Base-by-base conservation (phyloP, 768 basidiomycete genomes). In the Lanmaoa rubissima region DNA sequence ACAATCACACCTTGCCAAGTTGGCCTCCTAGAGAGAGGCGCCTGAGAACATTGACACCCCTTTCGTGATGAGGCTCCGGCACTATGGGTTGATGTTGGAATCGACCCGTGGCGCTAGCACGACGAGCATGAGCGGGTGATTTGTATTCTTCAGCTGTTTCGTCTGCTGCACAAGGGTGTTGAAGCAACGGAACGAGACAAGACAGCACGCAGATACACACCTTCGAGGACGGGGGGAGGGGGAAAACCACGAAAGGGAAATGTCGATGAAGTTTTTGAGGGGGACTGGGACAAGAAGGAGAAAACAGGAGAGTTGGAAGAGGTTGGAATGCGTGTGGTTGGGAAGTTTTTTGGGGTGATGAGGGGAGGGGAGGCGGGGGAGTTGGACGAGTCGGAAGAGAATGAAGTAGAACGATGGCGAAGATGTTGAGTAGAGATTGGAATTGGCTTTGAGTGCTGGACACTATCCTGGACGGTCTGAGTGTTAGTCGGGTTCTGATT, bases 271-370 rank as follows among this genome's bases (percentile, higher is more conserved):
- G 76, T 63, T 63, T 83, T 85, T 14, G 84, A 45, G 11, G 87
- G 84, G 3, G 85, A 82, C 61, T 86, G 83, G 48, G 69, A 70
- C 41, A 90, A 69, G 71, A 88, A 86, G 68, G 87, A 85, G 48
- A 91, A 72, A 52, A 90, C 86, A 45, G 90, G 90, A 4, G 89
- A 89, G 5, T 78, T 80, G 7, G 87, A 82, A 5, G 85, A 83
- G 11, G 79, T 66, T 8, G 77, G 73, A 46, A 84, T 65, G 44
- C 76, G 77, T 3, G 80, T 76, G 2, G 75, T 72, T 12, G 69
- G 61, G 2, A 73, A 60, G 11, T 76, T 75, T 45, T 75, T 66
- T 24, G 85, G 86, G 3, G 84, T 84, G 40, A 75, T 75, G 21
- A 80, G 69, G 40, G 82, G 80, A 3, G 79, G 77, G 13, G 82